A percentile compares a stretch with the other conserved stretches of the same genome.
Evolutionary conservation across 345 rosid species (phyloP).

Genomic region (Pugionium dolabratum): DNA sequence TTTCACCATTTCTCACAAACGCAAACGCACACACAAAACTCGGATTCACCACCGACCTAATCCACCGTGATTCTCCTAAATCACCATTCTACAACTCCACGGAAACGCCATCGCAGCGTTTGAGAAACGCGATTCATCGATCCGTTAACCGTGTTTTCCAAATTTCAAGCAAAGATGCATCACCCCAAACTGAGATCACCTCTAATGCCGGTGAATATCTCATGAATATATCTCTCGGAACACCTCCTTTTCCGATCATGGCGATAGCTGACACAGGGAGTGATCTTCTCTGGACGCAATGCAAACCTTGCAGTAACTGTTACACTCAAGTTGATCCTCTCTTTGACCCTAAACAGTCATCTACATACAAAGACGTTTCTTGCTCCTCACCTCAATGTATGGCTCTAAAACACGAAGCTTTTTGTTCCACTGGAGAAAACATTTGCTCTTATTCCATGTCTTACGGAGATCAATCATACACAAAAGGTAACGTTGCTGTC

Average conservation of each 20-base stretch:
- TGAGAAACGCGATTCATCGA: conserved; percentile 32
- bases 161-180: conserved; percentile 8
- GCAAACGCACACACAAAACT: conserved; percentile 31
- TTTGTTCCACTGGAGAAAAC: neutral
- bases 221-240: conserved; percentile 41
- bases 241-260: conserved; percentile 33
- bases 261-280: conserved; percentile 42
- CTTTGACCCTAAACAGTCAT: conserved; percentile 46
- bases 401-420: neutral
- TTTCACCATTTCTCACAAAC: conserved; percentile 24
- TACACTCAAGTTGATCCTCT: conserved; percentile 39
- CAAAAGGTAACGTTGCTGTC: conserved; percentile 21
- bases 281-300: conserved; percentile 46
- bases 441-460: conserved; percentile 15
- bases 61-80: conserved; percentile 45
- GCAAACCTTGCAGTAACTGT: conserved; percentile 44
- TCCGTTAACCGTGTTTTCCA: conserved; percentile 34
- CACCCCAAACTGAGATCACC: conserved; percentile 28
- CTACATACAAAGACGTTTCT: conserved; percentile 42
- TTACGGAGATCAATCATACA: conserved; percentile 19
- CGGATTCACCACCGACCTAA: conserved; percentile 38
- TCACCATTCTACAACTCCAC: conserved; percentile 43
- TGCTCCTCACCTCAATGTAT: conserved; percentile 42
- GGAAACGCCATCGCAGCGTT: conserved; percentile 29
- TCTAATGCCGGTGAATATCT: conserved; percentile 32